Evolutionary conservation across 352 stramenopile genomes (phyloP).

Genomic region (Globisporangium iwayamae): DNA sequence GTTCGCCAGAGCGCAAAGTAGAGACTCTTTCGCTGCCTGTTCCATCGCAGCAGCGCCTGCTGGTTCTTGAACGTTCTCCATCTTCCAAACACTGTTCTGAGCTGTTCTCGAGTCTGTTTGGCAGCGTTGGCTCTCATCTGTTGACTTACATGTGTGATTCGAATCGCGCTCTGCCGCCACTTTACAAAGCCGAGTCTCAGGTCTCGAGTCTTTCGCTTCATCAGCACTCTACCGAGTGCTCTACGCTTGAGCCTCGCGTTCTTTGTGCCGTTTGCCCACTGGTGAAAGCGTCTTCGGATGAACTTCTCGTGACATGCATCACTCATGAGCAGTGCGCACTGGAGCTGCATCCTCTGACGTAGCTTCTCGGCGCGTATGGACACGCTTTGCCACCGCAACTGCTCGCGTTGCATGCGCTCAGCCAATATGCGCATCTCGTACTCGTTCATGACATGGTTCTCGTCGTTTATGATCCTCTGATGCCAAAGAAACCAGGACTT

Average conservation of each 20-base stretch:
- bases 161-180: neutral
- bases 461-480: neutral
- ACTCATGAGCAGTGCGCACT: slow-evolving; percentile 13
- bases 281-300: neutral
- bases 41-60: slow-evolving; percentile 8
- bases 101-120: neutral
- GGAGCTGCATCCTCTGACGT: neutral
- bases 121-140: neutral
- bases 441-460: neutral
- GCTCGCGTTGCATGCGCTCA: slow-evolving; percentile 1
- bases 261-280: neutral
- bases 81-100: neutral
- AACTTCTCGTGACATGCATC: neutral
- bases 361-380: slow-evolving; percentile 12
- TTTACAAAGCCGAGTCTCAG: neutral
- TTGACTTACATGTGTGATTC: neutral
- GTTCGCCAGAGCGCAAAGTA: slow-evolving; percentile 15
- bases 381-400: slow-evolving; percentile 2
- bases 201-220: neutral
- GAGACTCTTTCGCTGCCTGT: slow-evolving; percentile 11
- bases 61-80: slow-evolving; percentile 4
- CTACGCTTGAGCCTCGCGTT: neutral
- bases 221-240: neutral
- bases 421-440: neutral
- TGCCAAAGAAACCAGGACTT: slow-evolving; percentile 23